These are phyloP conservation scores for Sporothrix brasiliensis DNA, from an alignment of 2,329 filamentous ascomycete genomes.

Conservation along the genomic window DNA sequence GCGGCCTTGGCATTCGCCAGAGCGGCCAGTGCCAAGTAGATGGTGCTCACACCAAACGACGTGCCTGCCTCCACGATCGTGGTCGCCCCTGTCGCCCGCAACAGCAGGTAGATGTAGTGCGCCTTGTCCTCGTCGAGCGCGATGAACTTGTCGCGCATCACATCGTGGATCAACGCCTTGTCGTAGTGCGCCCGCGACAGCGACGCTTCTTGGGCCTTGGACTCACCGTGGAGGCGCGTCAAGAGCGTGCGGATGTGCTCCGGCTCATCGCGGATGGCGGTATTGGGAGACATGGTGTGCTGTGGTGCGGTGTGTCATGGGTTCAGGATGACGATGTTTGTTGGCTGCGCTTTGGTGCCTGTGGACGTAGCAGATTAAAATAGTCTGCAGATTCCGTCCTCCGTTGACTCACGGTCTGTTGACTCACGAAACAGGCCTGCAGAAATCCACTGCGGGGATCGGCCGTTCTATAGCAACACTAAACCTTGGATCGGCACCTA, in stretches of 20 bases:
- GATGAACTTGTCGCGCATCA: conserved; percentile 60
- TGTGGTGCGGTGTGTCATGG: neutral
- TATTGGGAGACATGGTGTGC: neutral
- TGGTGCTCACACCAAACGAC: conserved; percentile 63
- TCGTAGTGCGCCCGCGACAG: conserved; percentile 4
- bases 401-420: neutral
- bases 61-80: conserved; percentile 64
- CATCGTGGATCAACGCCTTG: conserved; percentile 27
- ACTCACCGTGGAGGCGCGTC: conserved; percentile 32
- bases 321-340: neutral
- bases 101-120: conserved; percentile 58
- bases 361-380: no score
- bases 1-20: conserved; percentile 47
- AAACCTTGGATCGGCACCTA: neutral
- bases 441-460: conserved; percentile 13
- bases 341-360: no score
- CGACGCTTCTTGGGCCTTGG: conserved; percentile 30
- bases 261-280: conserved; percentile 24
- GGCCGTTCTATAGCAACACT: neutral
- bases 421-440: neutral
- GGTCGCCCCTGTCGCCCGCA: conserved; percentile 52
- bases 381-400: neutral
- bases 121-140: conserved; percentile 63
- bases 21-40: conserved; percentile 63
- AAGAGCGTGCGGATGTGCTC: conserved; percentile 30